phyloP scores from a whole-genome alignment of 805 yeast species.

The Saturnispora bothae region DNA sequence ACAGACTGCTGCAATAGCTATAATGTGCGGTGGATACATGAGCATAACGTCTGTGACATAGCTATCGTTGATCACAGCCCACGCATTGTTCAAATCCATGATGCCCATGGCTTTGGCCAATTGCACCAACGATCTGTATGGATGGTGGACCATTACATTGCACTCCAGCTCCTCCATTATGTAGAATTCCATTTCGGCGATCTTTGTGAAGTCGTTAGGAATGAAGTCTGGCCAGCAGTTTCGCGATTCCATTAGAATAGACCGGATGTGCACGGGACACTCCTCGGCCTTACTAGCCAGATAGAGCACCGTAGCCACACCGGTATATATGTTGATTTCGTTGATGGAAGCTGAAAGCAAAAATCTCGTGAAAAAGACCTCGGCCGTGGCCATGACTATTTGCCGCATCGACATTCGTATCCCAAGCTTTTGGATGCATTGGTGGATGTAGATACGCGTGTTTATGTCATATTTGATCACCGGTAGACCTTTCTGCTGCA shows the following conservation, averaged over 20 bases:
- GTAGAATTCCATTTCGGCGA: slow-evolving; percentile 94
- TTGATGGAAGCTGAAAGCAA: slow-evolving; percentile 59
- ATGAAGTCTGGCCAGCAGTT: slow-evolving; percentile 91
- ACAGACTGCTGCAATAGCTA: slow-evolving; percentile 76
- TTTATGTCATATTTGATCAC: slow-evolving; percentile 38
- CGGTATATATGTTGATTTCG: slow-evolving; percentile 72
- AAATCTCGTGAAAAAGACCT: slow-evolving; percentile 72
- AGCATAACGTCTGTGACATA: slow-evolving; percentile 81
- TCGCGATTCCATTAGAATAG: slow-evolving; percentile 74
- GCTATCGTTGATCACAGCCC: slow-evolving; percentile 86
- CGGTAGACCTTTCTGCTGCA: slow-evolving; percentile 2
- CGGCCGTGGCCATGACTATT: slow-evolving; percentile 80
- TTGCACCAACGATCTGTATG: slow-evolving; percentile 53
- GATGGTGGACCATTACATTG: slow-evolving; percentile 64
- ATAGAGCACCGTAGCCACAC: slow-evolving; percentile 78
- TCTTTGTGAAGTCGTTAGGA: slow-evolving; percentile 80
- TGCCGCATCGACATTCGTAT: slow-evolving; percentile 70
- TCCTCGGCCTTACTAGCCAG: slow-evolving; percentile 92
- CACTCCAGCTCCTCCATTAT: slow-evolving; percentile 78
- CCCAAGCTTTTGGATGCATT: slow-evolving; percentile 65
- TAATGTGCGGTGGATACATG: slow-evolving; percentile 78
- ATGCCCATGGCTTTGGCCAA: slow-evolving; percentile 27
- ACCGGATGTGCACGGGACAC: slow-evolving; percentile 85
- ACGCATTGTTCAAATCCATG: slow-evolving; percentile 67
- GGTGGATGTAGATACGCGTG: slow-evolving; percentile 71